Evolutionary conservation across 257 asterid genomes (phyloP).

Genomic region (Fraxinus pennsylvanica): DNA sequence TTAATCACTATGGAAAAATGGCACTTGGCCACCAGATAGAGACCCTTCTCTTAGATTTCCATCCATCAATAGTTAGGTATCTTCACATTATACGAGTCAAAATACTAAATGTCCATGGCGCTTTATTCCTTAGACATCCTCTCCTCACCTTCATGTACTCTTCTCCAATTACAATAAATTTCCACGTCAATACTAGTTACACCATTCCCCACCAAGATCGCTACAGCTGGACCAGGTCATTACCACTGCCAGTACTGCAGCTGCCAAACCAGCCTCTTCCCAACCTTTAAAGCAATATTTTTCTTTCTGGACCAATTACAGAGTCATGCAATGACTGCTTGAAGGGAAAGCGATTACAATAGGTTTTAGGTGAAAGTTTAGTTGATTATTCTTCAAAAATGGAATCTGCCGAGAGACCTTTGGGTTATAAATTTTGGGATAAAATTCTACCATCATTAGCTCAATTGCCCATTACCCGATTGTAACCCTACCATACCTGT

Average conservation of each 20-base stretch:
- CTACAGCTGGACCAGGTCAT: not conserved
- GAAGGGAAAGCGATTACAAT: not conserved
- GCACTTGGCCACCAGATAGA: too few species aligned
- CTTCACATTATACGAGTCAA: not conserved
- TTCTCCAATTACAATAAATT: not conserved
- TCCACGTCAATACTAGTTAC: not conserved
- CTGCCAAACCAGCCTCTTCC: not conserved
- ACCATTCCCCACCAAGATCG: not conserved
- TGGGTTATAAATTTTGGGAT: too few species aligned
- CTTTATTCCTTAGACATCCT: not conserved
- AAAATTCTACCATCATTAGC: too few species aligned
- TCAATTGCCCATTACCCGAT: not conserved
- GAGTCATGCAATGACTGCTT: not conserved
- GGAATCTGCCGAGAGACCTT: too few species aligned
- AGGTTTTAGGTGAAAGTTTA: too few species aligned
- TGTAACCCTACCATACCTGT: not conserved
- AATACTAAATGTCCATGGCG: not conserved
- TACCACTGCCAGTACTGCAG: not conserved
- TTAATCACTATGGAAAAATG: too few species aligned
- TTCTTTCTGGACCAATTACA: not conserved
- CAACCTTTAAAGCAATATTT: not conserved
- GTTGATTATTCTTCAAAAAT: too few species aligned
- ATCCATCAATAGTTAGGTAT: not conserved
- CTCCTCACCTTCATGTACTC: not conserved
- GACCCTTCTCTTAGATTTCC: too few species aligned